Base-by-base conservation (phyloP, 768 basidiomycete genomes). In the Lactifluus rugatus region DNA sequence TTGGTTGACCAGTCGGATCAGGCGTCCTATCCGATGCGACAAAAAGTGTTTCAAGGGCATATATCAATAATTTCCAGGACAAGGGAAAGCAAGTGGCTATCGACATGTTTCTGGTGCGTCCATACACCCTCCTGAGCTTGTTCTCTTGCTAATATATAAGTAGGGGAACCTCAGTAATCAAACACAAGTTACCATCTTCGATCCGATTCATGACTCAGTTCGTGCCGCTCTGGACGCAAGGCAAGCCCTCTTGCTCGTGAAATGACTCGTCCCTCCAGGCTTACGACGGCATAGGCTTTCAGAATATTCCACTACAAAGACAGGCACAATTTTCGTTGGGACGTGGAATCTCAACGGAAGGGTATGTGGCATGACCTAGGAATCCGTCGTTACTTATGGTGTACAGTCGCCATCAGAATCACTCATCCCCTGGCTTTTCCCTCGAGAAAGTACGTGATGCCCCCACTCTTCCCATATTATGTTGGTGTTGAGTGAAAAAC, bases 31-130 rank as follows among this genome's bases (percentile, higher is more conserved):
- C 92, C 5, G 94, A 99, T 73, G 96, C 95, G 3, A 95, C 93
- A 4, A 99, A 99, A 70, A 94, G 90, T 66, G 88, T 92, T 32
- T 92, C 90, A 3, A 82, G 95, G 59, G 94, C 94, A 37, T 99
- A 97, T 67, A 95, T 97, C 67, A 96, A 94, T 67, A 97, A 97
- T 68, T 96, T 99, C 68, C 89, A 94, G 66, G 96, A 99, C 69
- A 89, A 90, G 69, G 83, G 80, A 37, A 99, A 99, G 69, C 96
- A 99, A 66, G 70, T 80, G 3, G 93, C 94, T 0, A 98, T 98
- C 60, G 96, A 99, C 68, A 87, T 93, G 81, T 89, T 98, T 66
- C 76, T 99, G 66, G 95, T 94, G 54, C 45, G 83, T 71, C 56
- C 60, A 9, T 50, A 25, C 28, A 41, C 32, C 25, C 37, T 25